Evolutionary conservation across 805 yeast species (phyloP), one percentile per base, ranked within the genome.

Genomic region (Yarrowia sp.): DNA sequence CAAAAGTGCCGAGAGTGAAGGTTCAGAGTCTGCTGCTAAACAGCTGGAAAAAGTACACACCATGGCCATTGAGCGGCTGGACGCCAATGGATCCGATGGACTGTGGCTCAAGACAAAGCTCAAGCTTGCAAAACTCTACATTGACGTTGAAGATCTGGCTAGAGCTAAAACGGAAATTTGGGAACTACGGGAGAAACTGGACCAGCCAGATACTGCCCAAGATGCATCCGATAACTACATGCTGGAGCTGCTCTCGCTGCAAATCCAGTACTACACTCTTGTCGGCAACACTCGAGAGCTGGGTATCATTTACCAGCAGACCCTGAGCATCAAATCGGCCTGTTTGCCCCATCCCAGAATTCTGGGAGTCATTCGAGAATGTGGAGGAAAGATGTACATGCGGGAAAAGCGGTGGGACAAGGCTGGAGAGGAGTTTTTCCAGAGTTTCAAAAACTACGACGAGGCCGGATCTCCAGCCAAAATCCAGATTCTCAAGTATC

Each of bases 341-440:
- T 64, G 62, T 28, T 64, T 70, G 32, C 88, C 92, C 0, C 96
- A 90, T 71, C 92, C 96, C 1, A 78, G 82, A 55, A 85, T 88
- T 32, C 78, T 86, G 74, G 96, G 93, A 1, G 82, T 87, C n/a
- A 82, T 90, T 31, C 81, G 84, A 67, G 93, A 89, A 72, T 86
- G 90, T 68, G 90, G 91, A 0, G 96, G 92, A 1, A 81, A 84
- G 63, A 80, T 89, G 68, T 81, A 83, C 58, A 85, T 89, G 80
- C 78, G 82, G 66, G 81, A 83, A 57, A 82, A 67, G 31, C 83
- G 85, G 67, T 89, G 82, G 78, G 84, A 81, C 38, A 74, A 74
- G 57, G 91, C 90, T 0, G 77, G 86, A 9, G 79, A 80, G 65
- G 81, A 77, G 65, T 82, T 85, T 65, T 83, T 82, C 68, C 86